These are phyloP conservation scores for Prosopis cineraria DNA, from an alignment of 306 rosid species.

Conservation along the genomic window DNA sequence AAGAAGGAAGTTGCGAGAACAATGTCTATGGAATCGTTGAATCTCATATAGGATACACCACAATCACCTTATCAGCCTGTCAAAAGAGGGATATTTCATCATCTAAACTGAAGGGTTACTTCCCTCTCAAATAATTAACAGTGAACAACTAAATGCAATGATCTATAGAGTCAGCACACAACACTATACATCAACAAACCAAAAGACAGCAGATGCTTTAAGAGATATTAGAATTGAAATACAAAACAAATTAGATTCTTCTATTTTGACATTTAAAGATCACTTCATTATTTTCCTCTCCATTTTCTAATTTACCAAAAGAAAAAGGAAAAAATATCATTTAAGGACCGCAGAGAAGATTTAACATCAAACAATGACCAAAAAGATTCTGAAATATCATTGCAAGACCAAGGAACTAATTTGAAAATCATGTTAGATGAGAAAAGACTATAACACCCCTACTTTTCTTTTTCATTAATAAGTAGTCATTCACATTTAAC, in stretches of 20 bases:
- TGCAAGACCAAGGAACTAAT: too few relatives aligned
- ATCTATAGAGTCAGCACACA: conserved; percentile 15
- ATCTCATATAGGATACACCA: conserved; percentile 92
- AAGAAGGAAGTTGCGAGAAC: conserved; percentile 91
- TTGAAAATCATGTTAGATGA: too few relatives aligned
- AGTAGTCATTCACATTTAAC: too few relatives aligned
- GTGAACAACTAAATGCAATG: conserved; percentile 6
- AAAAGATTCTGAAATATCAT: too few relatives aligned
- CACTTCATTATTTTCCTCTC: not conserved
- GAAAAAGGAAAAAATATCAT: not conserved
- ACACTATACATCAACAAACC: not conserved
- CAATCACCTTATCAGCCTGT: conserved; percentile 93
- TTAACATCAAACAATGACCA: too few relatives aligned
- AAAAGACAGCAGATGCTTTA: not conserved
- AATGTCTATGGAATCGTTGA: conserved; percentile 84
- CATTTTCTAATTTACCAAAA: not conserved
- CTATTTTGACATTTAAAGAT: not conserved
- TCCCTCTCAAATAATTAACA: conserved; percentile 26
- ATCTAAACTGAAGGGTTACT: conserved; percentile 10
- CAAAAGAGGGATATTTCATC: conserved; percentile 21
- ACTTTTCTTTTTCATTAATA: too few relatives aligned
- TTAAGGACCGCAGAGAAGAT: too few relatives aligned
- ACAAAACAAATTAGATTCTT: not conserved
- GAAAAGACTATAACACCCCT: too few relatives aligned
- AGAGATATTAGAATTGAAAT: not conserved